These are phyloP conservation scores for Lactifluus piperatus DNA, from an alignment of 768 basidiomycete species.

Conservation along the genomic window DNA sequence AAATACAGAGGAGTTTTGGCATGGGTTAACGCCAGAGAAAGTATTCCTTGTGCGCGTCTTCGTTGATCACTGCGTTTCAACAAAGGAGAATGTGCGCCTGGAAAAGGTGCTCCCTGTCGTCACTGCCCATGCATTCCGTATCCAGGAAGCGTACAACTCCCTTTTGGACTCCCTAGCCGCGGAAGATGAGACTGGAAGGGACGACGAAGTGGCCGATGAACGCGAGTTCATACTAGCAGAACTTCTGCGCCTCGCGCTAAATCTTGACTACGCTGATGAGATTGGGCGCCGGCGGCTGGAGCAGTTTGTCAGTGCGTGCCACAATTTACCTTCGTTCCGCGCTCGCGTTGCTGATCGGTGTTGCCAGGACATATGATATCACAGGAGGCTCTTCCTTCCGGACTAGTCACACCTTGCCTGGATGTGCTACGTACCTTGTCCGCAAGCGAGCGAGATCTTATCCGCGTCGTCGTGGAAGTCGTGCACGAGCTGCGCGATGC, in stretches of 20 bases:
- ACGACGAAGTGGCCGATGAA: slow-evolving; percentile 33
- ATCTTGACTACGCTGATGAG: slow-evolving; percentile 88
- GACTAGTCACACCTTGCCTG: slow-evolving; percentile 63
- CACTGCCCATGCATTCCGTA: slow-evolving; percentile 66
- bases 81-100: slow-evolving; percentile 51
- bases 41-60: slow-evolving; percentile 80
- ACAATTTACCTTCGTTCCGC: neutral
- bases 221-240: slow-evolving; percentile 70
- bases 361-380: slow-evolving; percentile 70
- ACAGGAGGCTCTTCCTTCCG: slow-evolving; percentile 58
- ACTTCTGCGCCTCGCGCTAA: slow-evolving; percentile 67
- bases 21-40: slow-evolving; percentile 56
- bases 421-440: slow-evolving; percentile 74
- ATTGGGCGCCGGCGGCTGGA: slow-evolving; percentile 86
- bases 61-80: slow-evolving; percentile 63
- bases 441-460: slow-evolving; percentile 71
- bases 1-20: slow-evolving; percentile 62
- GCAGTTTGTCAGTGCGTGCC: slow-evolving; percentile 63
- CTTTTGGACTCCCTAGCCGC: slow-evolving; percentile 38
- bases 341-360: neutral
- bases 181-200: slow-evolving; percentile 31
- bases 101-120: slow-evolving; percentile 76
- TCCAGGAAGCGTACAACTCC: slow-evolving; percentile 63
- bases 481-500: slow-evolving; percentile 70
- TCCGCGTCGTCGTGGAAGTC: slow-evolving; percentile 82